Evolutionary conservation across 2,329 filamentous ascomycete species (phyloP), one percentile per base, ranked within the genome.

Genomic region (Amauroascus niger): DNA sequence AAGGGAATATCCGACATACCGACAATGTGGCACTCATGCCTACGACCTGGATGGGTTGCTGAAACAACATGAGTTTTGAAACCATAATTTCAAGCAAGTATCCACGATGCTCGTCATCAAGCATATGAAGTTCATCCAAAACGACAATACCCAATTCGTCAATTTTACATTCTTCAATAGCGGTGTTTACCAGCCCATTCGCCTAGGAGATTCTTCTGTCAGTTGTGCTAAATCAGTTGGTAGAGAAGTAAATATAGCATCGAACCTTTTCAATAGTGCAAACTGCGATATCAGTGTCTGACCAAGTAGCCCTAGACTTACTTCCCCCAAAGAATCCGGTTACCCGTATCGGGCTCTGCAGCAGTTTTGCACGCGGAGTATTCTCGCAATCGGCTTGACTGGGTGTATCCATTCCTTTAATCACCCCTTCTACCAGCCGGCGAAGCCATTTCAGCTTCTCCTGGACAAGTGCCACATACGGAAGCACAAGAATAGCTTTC

Each of bases 1-100:
- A 40, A n/a, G 7, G 8, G 8, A 18, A 33, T 22, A 3, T 51
- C 11, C 24, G 50, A 24, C 77, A 62, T 70, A 86, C 84, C 52
- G 83, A 82, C 45, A 90, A 72, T 0, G 86, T 89, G 3, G 86
- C 86, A 61, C 86, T 89, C 86, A 90, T 89, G 59, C 84, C 86
- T 55, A 88, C 72, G 18, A 89, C 81, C 63, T 89, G 86, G 16
- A 87, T 75, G 22, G 75, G 69, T 55, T 86, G 79, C 24, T 80
- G 82, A 20, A 89, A 68, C 54, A 81, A 78, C n/a, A 88, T 69
- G 28, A 89, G 63, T 63, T 89, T 89, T 2, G 84, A 86, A 4
- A 83, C 81, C 69, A 88, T 80, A 5, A 89, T 72, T 64, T 90
- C 86, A 52, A 89, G 72, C 1, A 89, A 74, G 64, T 89, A 89